phyloP scores from a whole-genome alignment of 169 alveolate species.

The Eimeria sp. region DNA sequence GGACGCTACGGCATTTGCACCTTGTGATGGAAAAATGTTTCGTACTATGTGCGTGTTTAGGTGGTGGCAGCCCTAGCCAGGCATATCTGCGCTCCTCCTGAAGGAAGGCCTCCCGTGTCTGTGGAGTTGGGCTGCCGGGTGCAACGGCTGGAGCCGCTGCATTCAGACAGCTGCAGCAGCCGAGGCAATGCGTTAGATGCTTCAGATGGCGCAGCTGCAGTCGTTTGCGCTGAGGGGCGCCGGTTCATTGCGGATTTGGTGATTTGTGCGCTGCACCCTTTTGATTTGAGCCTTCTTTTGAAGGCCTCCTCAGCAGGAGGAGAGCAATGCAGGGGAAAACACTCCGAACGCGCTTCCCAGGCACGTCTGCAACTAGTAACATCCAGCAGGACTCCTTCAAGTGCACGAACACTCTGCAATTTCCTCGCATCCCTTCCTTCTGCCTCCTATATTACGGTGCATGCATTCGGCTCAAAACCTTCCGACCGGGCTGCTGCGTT shows the following conservation, averaged over 20 bases:
- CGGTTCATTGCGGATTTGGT: conserved; percentile 16
- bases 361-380: no score
- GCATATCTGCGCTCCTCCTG: conserved; percentile 1
- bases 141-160: conserved; percentile 6
- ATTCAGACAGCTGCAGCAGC: background rate
- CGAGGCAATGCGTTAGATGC: background rate
- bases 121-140: conserved; percentile 36
- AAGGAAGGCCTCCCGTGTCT: background rate
- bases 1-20: background rate
- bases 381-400: conserved; percentile 20
- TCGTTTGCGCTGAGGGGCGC: conserved; percentile 7
- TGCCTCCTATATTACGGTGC: conserved; percentile 51
- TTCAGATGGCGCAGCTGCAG: background rate
- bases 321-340: background rate
- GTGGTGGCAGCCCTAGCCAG: conserved; percentile 9
- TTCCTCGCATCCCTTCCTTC: conserved; percentile 13
- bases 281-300: background rate
- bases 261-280: conserved; percentile 40
- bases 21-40: background rate
- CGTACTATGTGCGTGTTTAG: background rate
- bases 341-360: background rate
- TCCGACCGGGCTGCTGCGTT: conserved; percentile 42
- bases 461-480: background rate
- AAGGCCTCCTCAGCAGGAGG: background rate
- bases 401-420: background rate